phyloP scores from a whole-genome alignment of 2,329 filamentous ascomycete species.

The Sarocladiaceae sp. region DNA sequence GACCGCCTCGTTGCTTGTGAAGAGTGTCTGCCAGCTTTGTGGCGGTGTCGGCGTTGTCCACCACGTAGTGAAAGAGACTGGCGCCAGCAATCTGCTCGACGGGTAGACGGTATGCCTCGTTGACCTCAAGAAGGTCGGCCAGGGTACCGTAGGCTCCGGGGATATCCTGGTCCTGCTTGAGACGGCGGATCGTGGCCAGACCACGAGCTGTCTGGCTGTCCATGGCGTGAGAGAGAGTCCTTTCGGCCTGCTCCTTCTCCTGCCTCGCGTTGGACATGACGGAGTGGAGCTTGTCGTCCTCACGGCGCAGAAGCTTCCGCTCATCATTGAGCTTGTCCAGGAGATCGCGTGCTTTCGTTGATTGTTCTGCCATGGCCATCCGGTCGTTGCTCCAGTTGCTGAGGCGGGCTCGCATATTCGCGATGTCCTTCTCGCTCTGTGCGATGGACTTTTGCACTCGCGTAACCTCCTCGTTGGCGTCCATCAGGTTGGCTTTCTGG shows the following conservation, averaged over 20 bases:
- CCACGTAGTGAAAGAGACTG: slow-evolving; percentile 93
- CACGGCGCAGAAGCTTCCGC: slow-evolving; percentile 79
- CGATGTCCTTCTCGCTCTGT: slow-evolving; percentile 68
- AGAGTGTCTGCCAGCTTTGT: slow-evolving; percentile 76
- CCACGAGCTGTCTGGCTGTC: slow-evolving; percentile 84
- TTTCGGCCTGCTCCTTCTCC: slow-evolving; percentile 74
- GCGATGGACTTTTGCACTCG: slow-evolving; percentile 68
- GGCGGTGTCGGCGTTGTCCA: slow-evolving; percentile 86
- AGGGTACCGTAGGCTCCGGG: slow-evolving; percentile 88
- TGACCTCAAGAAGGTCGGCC: slow-evolving; percentile 86
- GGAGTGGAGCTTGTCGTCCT: slow-evolving; percentile 82
- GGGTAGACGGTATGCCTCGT: slow-evolving; percentile 78
- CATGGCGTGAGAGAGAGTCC: slow-evolving; percentile 77
- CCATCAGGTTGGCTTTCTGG: slow-evolving; percentile 79
- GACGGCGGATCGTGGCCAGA: slow-evolving; percentile 76
- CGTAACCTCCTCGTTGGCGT: slow-evolving; percentile 77
- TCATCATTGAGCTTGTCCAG: slow-evolving; percentile 80
- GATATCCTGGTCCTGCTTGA: slow-evolving; percentile 76
- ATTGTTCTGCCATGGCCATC: slow-evolving; percentile 66
- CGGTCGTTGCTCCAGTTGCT: slow-evolving; percentile 76
- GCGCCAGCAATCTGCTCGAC: slow-evolving; percentile 90
- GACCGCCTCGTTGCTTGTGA: slow-evolving; percentile 73
- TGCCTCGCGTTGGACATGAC: slow-evolving; percentile 70
- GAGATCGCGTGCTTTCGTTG: slow-evolving; percentile 72
- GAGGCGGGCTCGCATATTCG: slow-evolving; percentile 65